Percentiles rank a stretch among this genome's conserved stretches.
These are phyloP conservation scores for Ramalina intermedia DNA, from an alignment of 495 filamentous ascomycete genomes.

Conservation along the genomic window DNA sequence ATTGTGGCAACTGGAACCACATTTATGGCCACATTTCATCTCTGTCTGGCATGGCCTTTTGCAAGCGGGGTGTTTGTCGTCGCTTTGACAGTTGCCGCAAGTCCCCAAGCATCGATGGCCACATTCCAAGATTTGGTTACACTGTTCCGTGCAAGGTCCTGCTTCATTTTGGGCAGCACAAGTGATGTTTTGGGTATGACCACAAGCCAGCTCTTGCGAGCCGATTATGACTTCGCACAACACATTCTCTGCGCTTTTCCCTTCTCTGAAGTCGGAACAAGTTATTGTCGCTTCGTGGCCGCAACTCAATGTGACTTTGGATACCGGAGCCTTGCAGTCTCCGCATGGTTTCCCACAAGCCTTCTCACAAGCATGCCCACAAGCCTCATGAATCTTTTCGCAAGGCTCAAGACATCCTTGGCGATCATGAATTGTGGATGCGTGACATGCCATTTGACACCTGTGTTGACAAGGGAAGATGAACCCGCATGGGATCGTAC, in stretches of 20 bases:
- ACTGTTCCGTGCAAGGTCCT: conserved; percentile 6
- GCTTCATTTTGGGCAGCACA: conserved; percentile 7
- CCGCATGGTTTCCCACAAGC: conserved; percentile 36
- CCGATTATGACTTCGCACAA: conserved; percentile 21
- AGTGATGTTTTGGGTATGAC: conserved; percentile 25
- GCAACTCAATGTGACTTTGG: conserved; percentile 34
- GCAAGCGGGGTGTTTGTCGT: conserved; percentile 14
- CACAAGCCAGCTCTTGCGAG: conserved; percentile 29
- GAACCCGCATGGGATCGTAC: conserved; percentile 35
- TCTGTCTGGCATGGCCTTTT: conserved; percentile 29
- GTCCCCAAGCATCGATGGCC: conserved; percentile 26
- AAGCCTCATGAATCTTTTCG: conserved; percentile 30
- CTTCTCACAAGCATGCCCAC: conserved; percentile 40
- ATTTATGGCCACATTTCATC: conserved; percentile 42
- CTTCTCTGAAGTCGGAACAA: conserved; percentile 28
- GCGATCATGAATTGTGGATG: conserved; percentile 41
- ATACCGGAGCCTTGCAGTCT: conserved; percentile 26
- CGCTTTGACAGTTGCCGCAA: conserved; percentile 31
- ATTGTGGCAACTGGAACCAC: conserved; percentile 33
- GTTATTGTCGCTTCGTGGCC: conserved; percentile 31
- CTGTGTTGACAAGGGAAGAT: conserved; percentile 49
- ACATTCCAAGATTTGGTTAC: conserved; percentile 9
- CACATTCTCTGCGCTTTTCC: conserved; percentile 3
- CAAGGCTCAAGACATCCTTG: conserved; percentile 44
- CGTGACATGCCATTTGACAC: conserved; percentile 49